Base-by-base conservation (phyloP, 2,329 filamentous ascomycete genomes). In the Sarocladium strictum region DNA sequence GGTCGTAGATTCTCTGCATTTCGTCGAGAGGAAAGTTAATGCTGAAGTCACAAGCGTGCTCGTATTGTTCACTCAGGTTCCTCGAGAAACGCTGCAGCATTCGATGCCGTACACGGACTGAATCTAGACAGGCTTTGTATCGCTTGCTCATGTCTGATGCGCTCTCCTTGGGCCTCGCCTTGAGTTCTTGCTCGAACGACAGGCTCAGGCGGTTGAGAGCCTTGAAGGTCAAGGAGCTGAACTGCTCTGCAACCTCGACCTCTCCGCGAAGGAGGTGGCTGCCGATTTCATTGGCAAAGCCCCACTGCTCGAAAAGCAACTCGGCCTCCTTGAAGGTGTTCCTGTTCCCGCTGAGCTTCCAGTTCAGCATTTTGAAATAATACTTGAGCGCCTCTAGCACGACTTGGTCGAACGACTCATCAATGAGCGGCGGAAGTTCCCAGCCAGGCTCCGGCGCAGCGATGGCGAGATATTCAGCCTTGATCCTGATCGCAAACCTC, bases 261-360 rank as follows among this genome's bases (percentile, higher is more conserved):
- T 97, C 91, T 58, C 94, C 95, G 27, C 90, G 89, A 62, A 95
- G 86, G n/a, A 99, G 80, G 67, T 94, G 88, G 50, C 89, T 84
- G 24, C 93, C 94, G 55, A 99, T 90, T 63, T 92, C 86, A 64
- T 97, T 97, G 53, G 89, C 95, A 65, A 97, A 97, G 55, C 91
- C 90, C 94, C 94, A 99, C 71, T 99, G 94, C 64, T 96, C 91
- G 67, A 97, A 95, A 49, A 99, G 75, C 59, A 99, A 87, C 75
- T 99, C 94, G 6, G 94, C 94, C 69, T 99, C 94, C 67, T 97
- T 97, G 80, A 99, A 99, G 0, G 92, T 97, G 72, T 97, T 99
- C 69, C 97, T 97, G 76, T 97, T 97, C 55, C 91, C 90, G 62
- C 89, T 92, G 53, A 99, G 76, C 70, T 97, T 97, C 90, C 92